Percentiles rank a stretch among this genome's conserved stretches.
Evolutionary conservation across 75 land plant species (phyloP).

Genomic region (Selaginella tamariscina): DNA sequence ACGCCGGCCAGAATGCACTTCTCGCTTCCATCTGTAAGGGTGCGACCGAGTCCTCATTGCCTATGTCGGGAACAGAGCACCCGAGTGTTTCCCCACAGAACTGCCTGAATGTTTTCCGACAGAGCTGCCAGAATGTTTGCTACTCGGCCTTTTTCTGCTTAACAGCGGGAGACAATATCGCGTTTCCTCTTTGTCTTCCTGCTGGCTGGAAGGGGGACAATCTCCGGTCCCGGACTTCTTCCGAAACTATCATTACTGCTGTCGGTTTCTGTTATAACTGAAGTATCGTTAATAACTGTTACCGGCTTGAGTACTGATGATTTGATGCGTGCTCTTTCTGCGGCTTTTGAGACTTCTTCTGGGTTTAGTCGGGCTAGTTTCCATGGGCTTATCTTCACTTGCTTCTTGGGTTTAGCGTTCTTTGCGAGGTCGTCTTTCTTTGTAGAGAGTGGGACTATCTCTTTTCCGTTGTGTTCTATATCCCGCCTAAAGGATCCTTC

Average conservation of each 20-base stretch:
- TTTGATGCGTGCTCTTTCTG: constrained; percentile 65
- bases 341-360: constrained; percentile 74
- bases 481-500: constrained; percentile 2
- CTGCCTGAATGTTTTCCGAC: constrained; percentile 12
- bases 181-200: constrained; percentile 35
- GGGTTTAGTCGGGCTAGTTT: constrained; percentile 74
- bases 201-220: constrained; percentile 12
- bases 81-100: constrained; percentile 18
- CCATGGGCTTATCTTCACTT: constrained; percentile 90
- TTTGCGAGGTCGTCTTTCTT: constrained; percentile 30
- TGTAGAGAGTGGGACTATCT: neutral
- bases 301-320: constrained; percentile 73
- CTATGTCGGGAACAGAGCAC: constrained; percentile 12
- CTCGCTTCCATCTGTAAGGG: constrained; percentile 69
- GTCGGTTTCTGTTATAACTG: constrained; percentile 32
- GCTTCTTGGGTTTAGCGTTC: constrained; percentile 22
- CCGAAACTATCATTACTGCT: constrained; percentile 42
- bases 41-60: constrained; percentile 33
- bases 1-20: constrained; percentile 41
- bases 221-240: constrained; percentile 8
- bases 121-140: neutral
- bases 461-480: constrained; percentile 1
- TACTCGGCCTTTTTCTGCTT: neutral
- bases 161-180: neutral
- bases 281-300: constrained; percentile 20